A percentile compares a stretch with the other conserved stretches of the same genome.
phyloP scores from a whole-genome alignment of 345 rosid species.

The Eucalyptus caleyi region DNA sequence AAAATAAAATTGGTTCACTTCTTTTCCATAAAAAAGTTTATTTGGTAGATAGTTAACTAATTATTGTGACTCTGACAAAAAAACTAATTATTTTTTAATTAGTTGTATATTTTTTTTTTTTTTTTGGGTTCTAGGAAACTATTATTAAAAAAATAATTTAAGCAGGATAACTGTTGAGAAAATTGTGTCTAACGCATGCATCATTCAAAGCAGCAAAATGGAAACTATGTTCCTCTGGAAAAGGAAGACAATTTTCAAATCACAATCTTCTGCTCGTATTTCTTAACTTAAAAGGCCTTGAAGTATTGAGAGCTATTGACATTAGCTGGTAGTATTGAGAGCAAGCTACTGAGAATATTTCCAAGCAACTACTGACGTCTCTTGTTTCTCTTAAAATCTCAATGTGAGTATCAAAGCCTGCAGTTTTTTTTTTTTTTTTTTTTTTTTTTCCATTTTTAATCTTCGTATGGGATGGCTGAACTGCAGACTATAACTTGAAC shows the following conservation, averaged over 20 bases:
- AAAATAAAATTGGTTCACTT: no score
- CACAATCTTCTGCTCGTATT: not conserved
- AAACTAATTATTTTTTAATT: no score
- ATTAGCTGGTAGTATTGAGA: not conserved
- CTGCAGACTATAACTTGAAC: not conserved
- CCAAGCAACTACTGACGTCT: not conserved
- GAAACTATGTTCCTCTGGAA: not conserved
- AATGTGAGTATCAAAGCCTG: not conserved
- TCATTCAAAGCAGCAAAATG: not conserved
- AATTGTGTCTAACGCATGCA: no score
- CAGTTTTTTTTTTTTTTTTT: not conserved
- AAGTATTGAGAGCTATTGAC: not conserved
- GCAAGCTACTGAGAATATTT: not conserved
- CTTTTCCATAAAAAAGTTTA: no score
- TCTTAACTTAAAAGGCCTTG: not conserved
- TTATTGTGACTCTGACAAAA: no score
- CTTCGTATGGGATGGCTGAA: not conserved
- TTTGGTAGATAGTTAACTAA: no score
- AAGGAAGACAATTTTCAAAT: not conserved
- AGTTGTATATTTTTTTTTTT: no score
- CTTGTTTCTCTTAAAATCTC: not conserved
- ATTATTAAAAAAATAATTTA: no score
- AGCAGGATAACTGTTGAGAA: no score
- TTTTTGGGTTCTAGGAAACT: no score
- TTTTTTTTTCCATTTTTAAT: no score